Evolutionary conservation across 1,284 basidiomycete genomes (phyloP), one percentile per base, ranked within the genome.

Genomic region (Tylopilus sp.): DNA sequence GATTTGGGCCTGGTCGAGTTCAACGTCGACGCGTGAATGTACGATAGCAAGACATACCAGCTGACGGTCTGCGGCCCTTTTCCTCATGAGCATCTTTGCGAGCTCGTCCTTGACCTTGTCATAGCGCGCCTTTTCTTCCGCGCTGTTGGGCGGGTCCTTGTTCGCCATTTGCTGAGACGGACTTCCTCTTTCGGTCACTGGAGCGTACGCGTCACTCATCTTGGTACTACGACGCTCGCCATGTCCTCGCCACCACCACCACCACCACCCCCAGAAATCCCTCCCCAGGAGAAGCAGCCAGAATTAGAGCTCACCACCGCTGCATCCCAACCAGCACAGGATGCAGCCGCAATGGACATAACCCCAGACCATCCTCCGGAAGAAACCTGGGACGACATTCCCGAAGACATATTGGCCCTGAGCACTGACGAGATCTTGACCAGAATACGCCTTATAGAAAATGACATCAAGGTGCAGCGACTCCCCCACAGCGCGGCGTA

Each of bases 381-480:
- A 64, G 89, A 91, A 66, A 85, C 81, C 46, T 92, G 85, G 82
- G 82, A 79, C 21, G 89, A 92, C 63, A 86, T 93, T 51, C 89
- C 90, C 1, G 82, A 84, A 56, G 91, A 94, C 23, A 84, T 94
- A 58, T 72, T 83, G 68, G 69, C 77, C 29, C 70, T 89, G 41
- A 78, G 73, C 50, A 84, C 88, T 2, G 91, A 95, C 46, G 92
- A 95, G 57, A 89, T 97, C 56, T 68, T 84, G 53, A 92, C 92
- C 51, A 82, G 93, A 69, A 88, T 84, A 72, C 78, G 92, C 52
- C 76, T 97, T 55, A 91, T 97, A 60, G 94, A 97, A 55, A 97
- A 96, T 63, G 94, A 97, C 63, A 84, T 96, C 63, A 95, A 93
- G 79, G 91, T 89, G 41, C 45, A n/a, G 74, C 61, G 44, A 48